These are phyloP conservation scores for Boletus edulis DNA, from an alignment of 768 basidiomycete genomes.

Conservation along the genomic window DNA sequence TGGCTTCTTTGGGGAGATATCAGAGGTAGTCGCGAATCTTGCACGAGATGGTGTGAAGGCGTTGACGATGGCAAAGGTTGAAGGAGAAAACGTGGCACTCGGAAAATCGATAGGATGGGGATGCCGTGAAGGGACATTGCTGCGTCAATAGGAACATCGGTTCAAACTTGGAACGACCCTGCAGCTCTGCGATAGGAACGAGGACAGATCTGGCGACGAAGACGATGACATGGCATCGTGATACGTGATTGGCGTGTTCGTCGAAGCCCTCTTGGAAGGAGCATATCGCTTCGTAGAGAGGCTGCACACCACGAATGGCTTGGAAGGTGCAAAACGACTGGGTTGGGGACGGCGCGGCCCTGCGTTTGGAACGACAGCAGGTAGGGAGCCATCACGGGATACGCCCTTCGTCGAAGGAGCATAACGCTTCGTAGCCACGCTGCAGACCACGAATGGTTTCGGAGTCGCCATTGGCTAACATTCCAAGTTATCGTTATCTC, in stretches of 20 bases:
- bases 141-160: not conserved
- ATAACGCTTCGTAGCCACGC: not conserved
- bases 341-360: not conserved
- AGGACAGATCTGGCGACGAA: too few species aligned
- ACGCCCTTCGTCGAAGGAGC: not conserved
- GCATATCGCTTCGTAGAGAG: too few species aligned
- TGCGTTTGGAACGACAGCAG: not conserved
- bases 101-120: not conserved
- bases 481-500: not conserved
- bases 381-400: not conserved
- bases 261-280: not conserved
- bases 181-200: too few species aligned
- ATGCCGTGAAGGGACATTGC: not conserved
- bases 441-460: conserved; percentile 12
- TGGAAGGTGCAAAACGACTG: too few species aligned
- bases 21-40: conserved; percentile 1
- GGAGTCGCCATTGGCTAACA: not conserved
- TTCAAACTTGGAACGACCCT: too few species aligned
- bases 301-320: too few species aligned
- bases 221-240: too few species aligned
- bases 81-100: not conserved
- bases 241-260: too few species aligned
- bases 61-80: not conserved
- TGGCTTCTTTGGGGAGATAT: not conserved
- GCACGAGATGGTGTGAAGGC: not conserved